Conservation (phyloP, 225 moss, liverwort and hornwort species). For the Physcomitrium patens region DNA sequence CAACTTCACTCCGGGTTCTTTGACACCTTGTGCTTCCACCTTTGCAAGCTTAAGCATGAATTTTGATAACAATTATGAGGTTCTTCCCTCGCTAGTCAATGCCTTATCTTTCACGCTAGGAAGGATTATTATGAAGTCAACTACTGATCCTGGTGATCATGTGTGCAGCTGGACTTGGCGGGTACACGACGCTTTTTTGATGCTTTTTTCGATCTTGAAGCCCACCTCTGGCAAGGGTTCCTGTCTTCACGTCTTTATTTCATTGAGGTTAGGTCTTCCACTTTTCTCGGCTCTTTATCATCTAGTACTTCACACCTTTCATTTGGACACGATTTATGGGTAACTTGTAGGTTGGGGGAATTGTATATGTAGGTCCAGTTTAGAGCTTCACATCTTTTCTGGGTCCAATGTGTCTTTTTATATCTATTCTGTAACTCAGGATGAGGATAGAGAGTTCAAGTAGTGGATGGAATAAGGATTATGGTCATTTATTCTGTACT, state of each 20-base stretch:
- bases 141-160: neutral
- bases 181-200: slow-evolving; percentile 95
- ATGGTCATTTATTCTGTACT: neutral
- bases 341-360: too few species aligned
- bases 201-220: slow-evolving; percentile 84
- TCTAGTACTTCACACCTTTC: slow-evolving; percentile 10
- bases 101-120: neutral
- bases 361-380: too few species aligned
- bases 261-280: slow-evolving; percentile 53
- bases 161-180: slow-evolving; percentile 82
- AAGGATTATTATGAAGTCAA: neutral
- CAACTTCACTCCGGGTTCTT: too few species aligned
- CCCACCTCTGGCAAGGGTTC: slow-evolving; percentile 95
- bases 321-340: neutral
- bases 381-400: too few species aligned
- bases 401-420: neutral
- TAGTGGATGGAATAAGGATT: too few species aligned
- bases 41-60: neutral
- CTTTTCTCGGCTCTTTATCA: slow-evolving; percentile 1
- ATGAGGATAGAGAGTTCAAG: neutral
- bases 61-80: neutral
- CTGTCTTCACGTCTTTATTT: slow-evolving; percentile 93
- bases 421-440: neutral
- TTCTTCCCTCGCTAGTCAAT: neutral
- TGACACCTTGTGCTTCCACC: neutral